Conservation (phyloP, 345 rosid species). For the Microthlaspi erraticum region DNA sequence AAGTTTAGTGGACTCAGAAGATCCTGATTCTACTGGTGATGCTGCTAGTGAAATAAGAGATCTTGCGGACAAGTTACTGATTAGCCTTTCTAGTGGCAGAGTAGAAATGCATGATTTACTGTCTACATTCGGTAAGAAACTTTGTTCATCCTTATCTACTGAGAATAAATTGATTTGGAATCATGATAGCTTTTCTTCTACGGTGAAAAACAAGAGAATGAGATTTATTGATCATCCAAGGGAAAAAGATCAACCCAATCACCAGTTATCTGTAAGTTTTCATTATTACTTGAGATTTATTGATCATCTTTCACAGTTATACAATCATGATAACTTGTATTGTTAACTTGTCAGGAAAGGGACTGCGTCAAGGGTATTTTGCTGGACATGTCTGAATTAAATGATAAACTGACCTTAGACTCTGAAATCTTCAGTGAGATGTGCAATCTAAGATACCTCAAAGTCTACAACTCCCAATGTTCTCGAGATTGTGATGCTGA, state of each 20-base stretch:
- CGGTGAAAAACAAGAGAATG: slow-evolving; percentile 5
- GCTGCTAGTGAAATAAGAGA: slow-evolving; percentile 21
- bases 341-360: slow-evolving; percentile 25
- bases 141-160: background rate
- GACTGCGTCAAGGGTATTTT: slow-evolving; percentile 26
- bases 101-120: slow-evolving; percentile 41
- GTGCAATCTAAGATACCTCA: slow-evolving; percentile 37
- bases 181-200: slow-evolving; percentile 26
- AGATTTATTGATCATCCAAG: background rate
- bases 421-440: slow-evolving; percentile 20
- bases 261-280: background rate
- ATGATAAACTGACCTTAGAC: background rate
- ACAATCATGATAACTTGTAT: too few relatives aligned
- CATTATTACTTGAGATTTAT: background rate
- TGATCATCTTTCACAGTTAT: too few relatives aligned
- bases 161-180: slow-evolving; percentile 8
- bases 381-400: slow-evolving; percentile 19
- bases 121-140: slow-evolving; percentile 33
- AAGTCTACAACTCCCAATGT: slow-evolving; percentile 10
- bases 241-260: background rate
- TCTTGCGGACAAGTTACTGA: slow-evolving; percentile 35
- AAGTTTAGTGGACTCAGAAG: slow-evolving; percentile 14
- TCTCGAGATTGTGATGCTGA: background rate
- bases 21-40: slow-evolving; percentile 3
- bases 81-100: background rate